Evolutionary conservation across 768 basidiomycete genomes (phyloP).

Genomic region (Tulasnella calospora): DNA sequence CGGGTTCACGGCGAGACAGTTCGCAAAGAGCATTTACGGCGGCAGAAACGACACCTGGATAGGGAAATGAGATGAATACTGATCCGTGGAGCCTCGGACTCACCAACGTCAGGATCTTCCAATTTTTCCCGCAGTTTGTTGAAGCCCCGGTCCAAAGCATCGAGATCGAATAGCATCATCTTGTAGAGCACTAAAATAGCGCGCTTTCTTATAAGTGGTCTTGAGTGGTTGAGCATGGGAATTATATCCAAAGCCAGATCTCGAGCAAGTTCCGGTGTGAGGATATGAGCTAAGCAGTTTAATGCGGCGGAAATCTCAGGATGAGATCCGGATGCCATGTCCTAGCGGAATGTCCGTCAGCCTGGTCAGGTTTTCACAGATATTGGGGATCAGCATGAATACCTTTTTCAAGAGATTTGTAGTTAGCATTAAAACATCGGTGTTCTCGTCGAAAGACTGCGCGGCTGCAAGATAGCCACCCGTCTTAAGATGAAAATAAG

Average conservation of each 20-base stretch:
- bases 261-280: slow-evolving; percentile 83
- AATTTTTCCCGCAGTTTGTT: slow-evolving; percentile 70
- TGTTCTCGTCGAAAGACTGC: slow-evolving; percentile 88
- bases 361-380: neutral
- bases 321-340: slow-evolving; percentile 64
- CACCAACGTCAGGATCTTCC: slow-evolving; percentile 71
- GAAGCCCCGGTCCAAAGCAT: slow-evolving; percentile 61
- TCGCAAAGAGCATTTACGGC: slow-evolving; percentile 94
- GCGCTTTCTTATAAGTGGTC: slow-evolving; percentile 81
- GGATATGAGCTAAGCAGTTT: slow-evolving; percentile 76
- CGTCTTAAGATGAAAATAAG: slow-evolving; percentile 84
- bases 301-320: slow-evolving; percentile 70
- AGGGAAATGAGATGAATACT: slow-evolving; percentile 4
- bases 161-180: slow-evolving; percentile 75
- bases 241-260: slow-evolving; percentile 83
- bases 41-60: slow-evolving; percentile 81
- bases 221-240: slow-evolving; percentile 84
- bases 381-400: slow-evolving; percentile 26
- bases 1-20: slow-evolving; percentile 71
- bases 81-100: slow-evolving; percentile 24
- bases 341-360: slow-evolving; percentile 45
- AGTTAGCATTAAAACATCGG: slow-evolving; percentile 95
- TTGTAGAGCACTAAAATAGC: slow-evolving; percentile 82
- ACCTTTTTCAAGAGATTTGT: slow-evolving; percentile 95
- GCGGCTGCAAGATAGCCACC: slow-evolving; percentile 92